Base-by-base conservation (phyloP, 2,329 filamentous ascomycete species). In the Diaporthe vexans region DNA sequence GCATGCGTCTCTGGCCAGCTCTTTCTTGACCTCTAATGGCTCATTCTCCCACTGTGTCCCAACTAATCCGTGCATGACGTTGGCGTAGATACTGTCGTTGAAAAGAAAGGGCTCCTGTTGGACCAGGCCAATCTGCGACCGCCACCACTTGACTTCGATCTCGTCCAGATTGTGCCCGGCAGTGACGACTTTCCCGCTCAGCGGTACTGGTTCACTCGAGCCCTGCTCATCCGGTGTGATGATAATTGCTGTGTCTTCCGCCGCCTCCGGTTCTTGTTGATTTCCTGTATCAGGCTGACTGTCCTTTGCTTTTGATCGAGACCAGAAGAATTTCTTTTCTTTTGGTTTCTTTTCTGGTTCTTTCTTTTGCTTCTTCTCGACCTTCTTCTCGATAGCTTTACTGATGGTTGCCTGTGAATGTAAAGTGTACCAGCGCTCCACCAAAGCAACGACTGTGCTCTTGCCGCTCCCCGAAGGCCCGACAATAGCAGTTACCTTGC, bases 381-480 rank as follows among this genome's bases (percentile, higher is more conserved):
- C 84, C 76, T 88, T 85, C 78, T 86, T 84, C 76, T 86, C 86
- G 52, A 87, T 82, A 4, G 86, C 83, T 79, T 87, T 88, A 19
- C 85, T 86, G 37, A 91, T 86, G n/a, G 86, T 78, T 72, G 88
- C 83, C 74, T 91, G 87, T 8, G 88, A 85, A 48, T 87, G 84
- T 0, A 93, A 84, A 2, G 90, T 89, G 79, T 95, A 95, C 92
- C 92, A 95, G 43, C 92, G 86, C 79, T 95, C 91, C 4, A 95
- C 84, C 3, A 95, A 83, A 0, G 91, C 92, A 0, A 94, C 90
- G 35, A 95, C 90, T 0, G 93, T 95, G 68, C 91, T 93, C 81
- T 95, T 95, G 0, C 94, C 93, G 6, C 89, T 91, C 0, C 93
- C 93, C 3, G 91, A 94, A 0, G 92, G 89, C 0, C 93, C 93